Evolutionary conservation across 768 basidiomycete genomes (phyloP).

Genomic region (Hygrophoropsis aurantiaca): DNA sequence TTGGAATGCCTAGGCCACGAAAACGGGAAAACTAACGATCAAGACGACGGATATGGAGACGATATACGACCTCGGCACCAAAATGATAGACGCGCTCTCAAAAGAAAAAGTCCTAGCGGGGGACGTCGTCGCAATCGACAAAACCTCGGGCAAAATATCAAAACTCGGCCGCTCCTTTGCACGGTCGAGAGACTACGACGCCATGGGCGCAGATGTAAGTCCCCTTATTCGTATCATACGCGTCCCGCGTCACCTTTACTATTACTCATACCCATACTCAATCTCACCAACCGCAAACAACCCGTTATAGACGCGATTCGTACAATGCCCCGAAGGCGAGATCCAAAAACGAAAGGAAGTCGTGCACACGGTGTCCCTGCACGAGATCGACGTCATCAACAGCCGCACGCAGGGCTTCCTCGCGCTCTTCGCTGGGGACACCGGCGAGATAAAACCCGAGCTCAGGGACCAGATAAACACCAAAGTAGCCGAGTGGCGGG

Average conservation of each 20-base stretch:
- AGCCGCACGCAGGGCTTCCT: conserved; percentile 98
- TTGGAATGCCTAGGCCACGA: conserved; percentile 71
- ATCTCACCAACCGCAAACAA: no score
- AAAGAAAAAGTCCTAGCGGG: conserved; percentile 97
- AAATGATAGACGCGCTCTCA: conserved; percentile 97
- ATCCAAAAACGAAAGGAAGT: conserved; percentile 97
- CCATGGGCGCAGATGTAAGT: conserved; percentile 97
- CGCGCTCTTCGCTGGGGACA: conserved; percentile 92
- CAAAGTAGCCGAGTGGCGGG: conserved; percentile 96
- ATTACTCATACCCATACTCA: background rate
- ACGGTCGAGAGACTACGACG: conserved; percentile 96
- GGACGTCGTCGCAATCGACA: conserved; percentile 96
- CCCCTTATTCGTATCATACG: background rate
- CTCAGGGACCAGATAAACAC: conserved; percentile 94
- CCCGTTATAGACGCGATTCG: conserved; percentile 92
- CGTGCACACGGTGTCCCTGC: conserved; percentile 94
- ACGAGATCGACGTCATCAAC: conserved; percentile 99
- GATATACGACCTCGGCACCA: conserved; percentile 95
- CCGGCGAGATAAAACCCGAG: conserved; percentile 98
- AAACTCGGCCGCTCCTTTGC: conserved; percentile 97
- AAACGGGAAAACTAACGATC: conserved; percentile 95
- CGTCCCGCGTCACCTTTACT: background rate
- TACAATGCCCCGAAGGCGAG: conserved; percentile 97
- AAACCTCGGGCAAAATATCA: conserved; percentile 93
- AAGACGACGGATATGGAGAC: conserved; percentile 99